Evolutionary conservation across 371 early-diverging fungal genomes (phyloP).

Genomic region (Scutellospora calospora): DNA sequence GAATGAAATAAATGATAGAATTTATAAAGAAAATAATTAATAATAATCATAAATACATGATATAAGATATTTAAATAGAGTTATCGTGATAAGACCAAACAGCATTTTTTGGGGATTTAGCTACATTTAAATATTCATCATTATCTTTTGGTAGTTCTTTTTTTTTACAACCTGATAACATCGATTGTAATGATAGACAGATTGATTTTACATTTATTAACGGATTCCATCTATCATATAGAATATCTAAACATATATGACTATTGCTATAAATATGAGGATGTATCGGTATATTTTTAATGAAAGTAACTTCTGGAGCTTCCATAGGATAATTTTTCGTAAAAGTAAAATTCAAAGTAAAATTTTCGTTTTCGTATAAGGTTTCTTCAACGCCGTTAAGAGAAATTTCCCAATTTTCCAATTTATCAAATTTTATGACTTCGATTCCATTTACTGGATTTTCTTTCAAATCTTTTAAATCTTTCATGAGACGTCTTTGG

Average conservation of each 20-base stretch:
- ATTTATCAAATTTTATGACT: constrained; percentile 65
- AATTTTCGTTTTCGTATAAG: constrained; percentile 65
- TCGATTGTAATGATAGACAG: constrained; percentile 92
- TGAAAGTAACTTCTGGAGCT: constrained; percentile 85
- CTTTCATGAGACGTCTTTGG: too few relatives aligned
- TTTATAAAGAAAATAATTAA: too few relatives aligned
- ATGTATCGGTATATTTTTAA: constrained; percentile 76
- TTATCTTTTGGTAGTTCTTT: constrained; percentile 84
- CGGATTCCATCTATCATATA: constrained; percentile 96
- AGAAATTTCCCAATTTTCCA: constrained; percentile 71
- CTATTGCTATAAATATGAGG: constrained; percentile 94
- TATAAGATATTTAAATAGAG: too few relatives aligned
- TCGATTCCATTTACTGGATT: too few relatives aligned
- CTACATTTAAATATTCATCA: too few relatives aligned
- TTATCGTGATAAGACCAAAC: too few relatives aligned
- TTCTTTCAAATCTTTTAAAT: too few relatives aligned
- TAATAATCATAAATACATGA: too few relatives aligned
- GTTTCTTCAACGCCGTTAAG: constrained; percentile 74
- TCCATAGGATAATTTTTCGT: constrained; percentile 86
- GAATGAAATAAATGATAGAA: too few relatives aligned
- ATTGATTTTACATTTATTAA: constrained; percentile 94
- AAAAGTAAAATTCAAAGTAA: constrained; percentile 71
- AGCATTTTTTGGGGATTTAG: too few relatives aligned
- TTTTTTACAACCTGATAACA: constrained; percentile 84
- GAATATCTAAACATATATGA: constrained; percentile 95